Percentiles rank a stretch among this genome's conserved stretches.
Conservation (phyloP, 179 eudicot species). For the Drosera spatulata region DNA sequence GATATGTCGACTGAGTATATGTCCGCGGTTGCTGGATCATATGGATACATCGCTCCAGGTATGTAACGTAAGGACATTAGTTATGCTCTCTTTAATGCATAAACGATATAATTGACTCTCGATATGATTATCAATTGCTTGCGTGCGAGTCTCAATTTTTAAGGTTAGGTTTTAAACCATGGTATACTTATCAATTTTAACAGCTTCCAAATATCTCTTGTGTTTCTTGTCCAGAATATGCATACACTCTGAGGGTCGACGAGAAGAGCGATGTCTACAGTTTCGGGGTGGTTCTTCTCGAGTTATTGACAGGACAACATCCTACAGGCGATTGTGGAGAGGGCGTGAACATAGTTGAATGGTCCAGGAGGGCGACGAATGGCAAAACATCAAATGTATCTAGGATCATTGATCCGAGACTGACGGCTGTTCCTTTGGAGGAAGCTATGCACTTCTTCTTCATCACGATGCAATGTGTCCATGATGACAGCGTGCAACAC, state of each 20-base stretch:
- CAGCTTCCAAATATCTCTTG: background rate
- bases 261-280: slow-evolving; percentile 95
- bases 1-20: slow-evolving; percentile 69
- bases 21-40: slow-evolving; percentile 92
- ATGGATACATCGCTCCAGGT: slow-evolving; percentile 99
- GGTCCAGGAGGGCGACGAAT: slow-evolving; percentile 40
- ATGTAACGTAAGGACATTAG: background rate
- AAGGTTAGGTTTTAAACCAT: background rate
- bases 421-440: slow-evolving; percentile 46
- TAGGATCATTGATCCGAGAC: slow-evolving; percentile 43
- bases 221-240: slow-evolving; percentile 50
- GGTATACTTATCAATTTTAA: background rate
- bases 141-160: background rate
- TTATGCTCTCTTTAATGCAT: background rate
- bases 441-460: slow-evolving; percentile 90
- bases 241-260: slow-evolving; percentile 71
- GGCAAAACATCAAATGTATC: slow-evolving; percentile 43
- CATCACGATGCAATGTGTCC: slow-evolving; percentile 70
- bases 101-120: background rate
- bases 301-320: slow-evolving; percentile 59
- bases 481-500: slow-evolving; percentile 74
- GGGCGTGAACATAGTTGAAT: slow-evolving; percentile 90
- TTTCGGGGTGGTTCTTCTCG: slow-evolving; percentile 76
- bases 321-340: slow-evolving; percentile 91
- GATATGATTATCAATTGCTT: background rate